Evolutionary conservation across 2,329 filamentous ascomycete species (phyloP).

Genomic region (Hortaea sp.): DNA sequence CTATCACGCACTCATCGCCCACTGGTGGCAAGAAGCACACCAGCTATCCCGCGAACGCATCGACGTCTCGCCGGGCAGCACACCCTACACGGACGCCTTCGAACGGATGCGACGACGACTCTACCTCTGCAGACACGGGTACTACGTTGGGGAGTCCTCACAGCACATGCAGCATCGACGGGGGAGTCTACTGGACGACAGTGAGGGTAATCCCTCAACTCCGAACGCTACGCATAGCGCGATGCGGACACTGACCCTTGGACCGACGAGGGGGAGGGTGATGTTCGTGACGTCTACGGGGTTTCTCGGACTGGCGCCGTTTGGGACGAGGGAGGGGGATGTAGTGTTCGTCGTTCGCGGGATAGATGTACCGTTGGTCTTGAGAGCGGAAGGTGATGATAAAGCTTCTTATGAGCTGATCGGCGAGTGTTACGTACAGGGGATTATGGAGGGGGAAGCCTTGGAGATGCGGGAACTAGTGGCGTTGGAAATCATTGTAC

Average conservation of each 20-base stretch:
- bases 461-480: constrained; percentile 13
- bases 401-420: constrained; percentile 18
- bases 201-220: constrained; percentile 5
- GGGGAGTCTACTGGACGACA: constrained; percentile 17
- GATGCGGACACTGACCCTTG: constrained; percentile 16
- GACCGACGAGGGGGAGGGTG: constrained; percentile 20
- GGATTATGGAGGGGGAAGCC: constrained; percentile 24
- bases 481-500: constrained; percentile 13
- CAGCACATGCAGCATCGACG: constrained; percentile 4
- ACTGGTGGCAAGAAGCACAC: constrained; percentile 19
- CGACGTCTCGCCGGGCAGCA: constrained; percentile 18
- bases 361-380: constrained; percentile 15
- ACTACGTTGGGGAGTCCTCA: constrained; percentile 11
- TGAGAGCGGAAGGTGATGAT: constrained; percentile 10
- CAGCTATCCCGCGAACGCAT: constrained; percentile 13
- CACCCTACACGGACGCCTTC: constrained; percentile 17
- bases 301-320: constrained; percentile 18
- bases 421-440: constrained; percentile 25
- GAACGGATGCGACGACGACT: constrained; percentile 14
- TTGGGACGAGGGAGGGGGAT: constrained; percentile 18
- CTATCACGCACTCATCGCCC: constrained; percentile 7
- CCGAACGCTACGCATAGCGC: constrained; percentile 12
- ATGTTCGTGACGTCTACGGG: constrained; percentile 18
- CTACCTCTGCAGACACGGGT: constrained; percentile 12
- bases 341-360: constrained; percentile 19